phyloP scores from a whole-genome alignment of 441 rosid species.

The Gossypium gossypioides region DNA sequence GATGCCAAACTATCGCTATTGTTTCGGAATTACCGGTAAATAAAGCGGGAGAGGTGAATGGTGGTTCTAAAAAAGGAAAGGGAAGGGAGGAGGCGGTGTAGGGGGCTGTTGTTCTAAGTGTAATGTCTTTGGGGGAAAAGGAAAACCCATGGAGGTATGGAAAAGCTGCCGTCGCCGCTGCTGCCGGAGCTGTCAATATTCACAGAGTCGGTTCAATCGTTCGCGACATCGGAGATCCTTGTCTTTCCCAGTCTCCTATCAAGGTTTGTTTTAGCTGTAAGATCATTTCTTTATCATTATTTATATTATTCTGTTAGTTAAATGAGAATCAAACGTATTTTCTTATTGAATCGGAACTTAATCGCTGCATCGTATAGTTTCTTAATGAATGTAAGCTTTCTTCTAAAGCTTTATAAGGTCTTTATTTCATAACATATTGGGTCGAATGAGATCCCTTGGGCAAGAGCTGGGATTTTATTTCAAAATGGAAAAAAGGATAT shows the following conservation, averaged over 20 bases:
- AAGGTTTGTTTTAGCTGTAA: conserved; percentile 67
- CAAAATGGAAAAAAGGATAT: neutral
- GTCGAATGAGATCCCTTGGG: neutral
- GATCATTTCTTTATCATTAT: conserved; percentile 12
- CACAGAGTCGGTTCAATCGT: conserved; percentile 65
- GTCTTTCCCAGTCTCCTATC: conserved; percentile 62
- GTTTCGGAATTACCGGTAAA: conserved; percentile 16
- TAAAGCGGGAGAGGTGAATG: conserved; percentile 21
- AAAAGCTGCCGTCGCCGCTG: conserved; percentile 19
- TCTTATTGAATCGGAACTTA: neutral
- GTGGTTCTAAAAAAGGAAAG: conserved; percentile 5
- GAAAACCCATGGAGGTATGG: conserved; percentile 72
- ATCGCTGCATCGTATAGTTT: neutral
- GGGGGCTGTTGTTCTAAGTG: conserved; percentile 20
- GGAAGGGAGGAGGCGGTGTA: conserved; percentile 10
- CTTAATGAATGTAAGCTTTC: neutral
- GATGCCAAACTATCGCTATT: neutral
- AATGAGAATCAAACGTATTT: neutral
- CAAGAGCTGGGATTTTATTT: neutral
- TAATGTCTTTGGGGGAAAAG: conserved; percentile 60
- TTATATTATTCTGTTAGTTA: neutral
- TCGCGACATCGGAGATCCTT: conserved; percentile 80
- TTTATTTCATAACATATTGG: neutral
- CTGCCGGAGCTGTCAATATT: conserved; percentile 41
- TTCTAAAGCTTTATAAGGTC: neutral